These are phyloP conservation scores for Calocybe indica DNA, from an alignment of 768 basidiomycete genomes.

Conservation along the genomic window DNA sequence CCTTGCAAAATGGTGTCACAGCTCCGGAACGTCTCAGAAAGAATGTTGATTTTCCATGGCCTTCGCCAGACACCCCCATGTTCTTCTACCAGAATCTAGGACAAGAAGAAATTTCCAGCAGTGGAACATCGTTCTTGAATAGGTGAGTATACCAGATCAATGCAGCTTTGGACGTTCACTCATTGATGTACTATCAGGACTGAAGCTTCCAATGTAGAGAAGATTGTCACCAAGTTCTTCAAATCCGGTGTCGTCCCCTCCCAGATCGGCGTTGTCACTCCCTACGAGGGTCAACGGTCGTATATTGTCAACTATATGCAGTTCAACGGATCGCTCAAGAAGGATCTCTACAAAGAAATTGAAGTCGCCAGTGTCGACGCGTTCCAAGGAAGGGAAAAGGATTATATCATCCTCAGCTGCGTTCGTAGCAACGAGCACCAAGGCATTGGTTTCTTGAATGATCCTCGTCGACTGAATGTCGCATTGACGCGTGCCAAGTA, in stretches of 20 bases:
- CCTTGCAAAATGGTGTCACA: slow-evolving; percentile 97
- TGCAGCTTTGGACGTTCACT: not conserved
- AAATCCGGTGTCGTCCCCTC: slow-evolving; percentile 93
- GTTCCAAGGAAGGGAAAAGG: slow-evolving; percentile 99
- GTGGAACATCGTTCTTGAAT: slow-evolving; percentile 97
- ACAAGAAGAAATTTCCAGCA: slow-evolving; percentile 97
- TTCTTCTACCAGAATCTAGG: slow-evolving; percentile 99
- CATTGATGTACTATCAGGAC: slow-evolving; percentile 49
- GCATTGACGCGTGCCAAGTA: slow-evolving; percentile 97
- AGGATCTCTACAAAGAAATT: slow-evolving; percentile 98
- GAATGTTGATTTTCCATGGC: slow-evolving; percentile 99
- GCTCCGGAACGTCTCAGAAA: slow-evolving; percentile 95
- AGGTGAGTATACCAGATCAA: slow-evolving; percentile 38
- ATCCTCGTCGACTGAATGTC: slow-evolving; percentile 93
- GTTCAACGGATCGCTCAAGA: slow-evolving; percentile 98
- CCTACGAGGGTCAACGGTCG: slow-evolving; percentile 97
- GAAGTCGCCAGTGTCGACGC: slow-evolving; percentile 99
- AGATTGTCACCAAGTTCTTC: slow-evolving; percentile 99
- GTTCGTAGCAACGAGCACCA: slow-evolving; percentile 99
- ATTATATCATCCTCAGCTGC: slow-evolving; percentile 97
- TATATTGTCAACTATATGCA: slow-evolving; percentile 99
- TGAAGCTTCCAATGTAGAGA: slow-evolving; percentile 98
- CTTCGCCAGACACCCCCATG: slow-evolving; percentile 95
- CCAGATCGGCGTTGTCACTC: slow-evolving; percentile 98
- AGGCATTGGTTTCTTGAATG: slow-evolving; percentile 98